phyloP scores from a whole-genome alignment of 2,329 filamentous ascomycete species.

The Clarireedia monteithiana region DNA sequence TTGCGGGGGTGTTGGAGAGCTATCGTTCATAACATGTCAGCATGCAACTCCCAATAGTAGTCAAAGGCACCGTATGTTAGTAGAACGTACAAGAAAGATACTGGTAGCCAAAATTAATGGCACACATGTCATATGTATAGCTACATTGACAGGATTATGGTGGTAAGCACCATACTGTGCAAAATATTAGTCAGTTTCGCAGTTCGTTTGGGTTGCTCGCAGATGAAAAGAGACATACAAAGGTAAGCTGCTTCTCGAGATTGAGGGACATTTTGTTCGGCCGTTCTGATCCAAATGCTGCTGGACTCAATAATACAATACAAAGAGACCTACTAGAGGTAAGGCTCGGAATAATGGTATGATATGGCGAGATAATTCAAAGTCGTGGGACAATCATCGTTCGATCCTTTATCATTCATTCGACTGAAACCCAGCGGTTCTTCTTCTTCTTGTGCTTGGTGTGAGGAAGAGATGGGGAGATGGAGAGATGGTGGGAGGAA shows the following conservation, averaged over 20 bases:
- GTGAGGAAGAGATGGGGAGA: no score
- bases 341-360: no score
- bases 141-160: conserved; percentile 67
- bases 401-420: no score
- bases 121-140: conserved; percentile 74
- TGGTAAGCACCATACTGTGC: conserved; percentile 77
- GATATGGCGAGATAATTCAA: no score
- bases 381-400: no score
- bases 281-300: no score
- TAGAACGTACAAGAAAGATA: conserved; percentile 55
- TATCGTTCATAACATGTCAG: conserved; percentile 25
- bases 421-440: no score
- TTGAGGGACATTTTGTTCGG: conserved; percentile 54
- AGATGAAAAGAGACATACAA: conserved; percentile 49
- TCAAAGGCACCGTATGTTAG: not conserved
- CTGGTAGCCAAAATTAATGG: conserved; percentile 65
- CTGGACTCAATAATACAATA: not conserved
- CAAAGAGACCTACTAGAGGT: no score
- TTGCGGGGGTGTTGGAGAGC: conserved; percentile 54
- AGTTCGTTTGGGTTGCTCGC: not conserved
- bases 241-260: conserved; percentile 73
- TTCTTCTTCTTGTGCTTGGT: no score
- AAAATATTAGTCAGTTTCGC: conserved; percentile 8
- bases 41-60: conserved; percentile 14
- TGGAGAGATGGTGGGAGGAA: no score